Evolutionary conservation across 306 rosid species (phyloP).

Genomic region (Astragalus membranaceus): DNA sequence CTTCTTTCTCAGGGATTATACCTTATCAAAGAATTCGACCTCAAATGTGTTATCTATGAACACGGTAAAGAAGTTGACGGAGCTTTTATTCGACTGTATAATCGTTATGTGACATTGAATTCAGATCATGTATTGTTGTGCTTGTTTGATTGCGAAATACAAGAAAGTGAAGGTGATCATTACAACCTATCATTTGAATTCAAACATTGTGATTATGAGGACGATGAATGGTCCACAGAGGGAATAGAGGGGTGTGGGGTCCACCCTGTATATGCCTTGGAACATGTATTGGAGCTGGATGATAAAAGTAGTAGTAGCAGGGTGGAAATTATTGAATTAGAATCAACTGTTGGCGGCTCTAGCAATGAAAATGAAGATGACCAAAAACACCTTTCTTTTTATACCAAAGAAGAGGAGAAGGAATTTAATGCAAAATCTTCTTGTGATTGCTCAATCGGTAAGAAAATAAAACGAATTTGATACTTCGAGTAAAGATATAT

Average conservation of each 20-base stretch:
- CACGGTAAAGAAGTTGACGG: too few species aligned
- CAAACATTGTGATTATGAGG: too few species aligned
- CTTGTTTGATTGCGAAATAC: too few species aligned
- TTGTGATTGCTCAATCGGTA: not conserved
- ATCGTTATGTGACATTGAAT: not conserved
- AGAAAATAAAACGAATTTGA: too few species aligned
- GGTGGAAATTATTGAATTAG: too few species aligned
- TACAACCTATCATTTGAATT: not conserved
- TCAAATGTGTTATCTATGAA: too few species aligned
- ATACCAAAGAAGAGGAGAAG: not conserved
- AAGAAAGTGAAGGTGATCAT: not conserved
- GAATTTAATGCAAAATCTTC: not conserved
- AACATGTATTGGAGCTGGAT: not conserved
- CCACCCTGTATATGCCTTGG: not conserved
- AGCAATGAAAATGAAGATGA: not conserved
- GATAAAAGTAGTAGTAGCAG: not conserved
- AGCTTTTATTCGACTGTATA: too few species aligned
- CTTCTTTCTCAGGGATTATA: not conserved
- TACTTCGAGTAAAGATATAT: too few species aligned
- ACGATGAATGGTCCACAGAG: not conserved
- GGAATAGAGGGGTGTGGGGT: constrained; percentile 2
- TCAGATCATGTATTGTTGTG: not conserved
- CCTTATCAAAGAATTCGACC: too few species aligned
- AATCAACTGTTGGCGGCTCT: too few species aligned
- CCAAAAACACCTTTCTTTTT: not conserved